Evolutionary conservation across 2,329 filamentous ascomycete species (phyloP).

Genomic region (Nemania sp.): DNA sequence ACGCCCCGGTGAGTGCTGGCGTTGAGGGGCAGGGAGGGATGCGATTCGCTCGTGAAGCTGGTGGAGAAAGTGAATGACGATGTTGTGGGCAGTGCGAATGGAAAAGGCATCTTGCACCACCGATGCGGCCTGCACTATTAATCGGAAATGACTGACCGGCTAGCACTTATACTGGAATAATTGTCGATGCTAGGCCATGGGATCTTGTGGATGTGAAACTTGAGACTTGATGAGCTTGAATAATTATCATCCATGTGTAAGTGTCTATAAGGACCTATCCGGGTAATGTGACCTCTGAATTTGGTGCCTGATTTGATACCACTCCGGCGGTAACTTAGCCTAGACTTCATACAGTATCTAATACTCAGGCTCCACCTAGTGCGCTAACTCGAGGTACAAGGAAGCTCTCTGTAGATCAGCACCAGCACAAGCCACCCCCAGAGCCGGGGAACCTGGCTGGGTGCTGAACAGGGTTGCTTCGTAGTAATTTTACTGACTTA

Average conservation of each 20-base stretch:
- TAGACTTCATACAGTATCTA: too few species aligned
- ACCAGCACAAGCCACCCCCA: not conserved
- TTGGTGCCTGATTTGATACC: not conserved
- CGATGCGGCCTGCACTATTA: too few species aligned
- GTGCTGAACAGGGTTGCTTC: too few species aligned
- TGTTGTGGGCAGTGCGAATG: conserved; percentile 86
- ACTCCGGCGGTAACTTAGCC: not conserved
- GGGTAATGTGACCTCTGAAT: not conserved
- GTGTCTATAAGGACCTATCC: too few species aligned
- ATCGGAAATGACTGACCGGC: too few species aligned
- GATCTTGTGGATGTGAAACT: not conserved
- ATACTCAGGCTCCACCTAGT: too few species aligned
- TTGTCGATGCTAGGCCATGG: too few species aligned
- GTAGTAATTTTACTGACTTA: too few species aligned
- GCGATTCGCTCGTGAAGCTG: conserved; percentile 76
- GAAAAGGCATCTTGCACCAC: conserved; percentile 80
- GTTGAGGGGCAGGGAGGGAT: conserved; percentile 83
- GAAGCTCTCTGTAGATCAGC: not conserved
- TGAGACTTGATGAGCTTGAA: too few species aligned
- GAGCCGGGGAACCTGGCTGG: too few species aligned
- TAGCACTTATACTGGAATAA: too few species aligned
- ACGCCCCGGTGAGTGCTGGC: conserved; percentile 84
- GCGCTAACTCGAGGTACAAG: not conserved
- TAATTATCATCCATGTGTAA: too few species aligned
- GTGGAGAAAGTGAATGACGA: conserved; percentile 82